Evolutionary conservation across 306 rosid genomes (phyloP).

Genomic region (Casuarina cunninghamiana): DNA sequence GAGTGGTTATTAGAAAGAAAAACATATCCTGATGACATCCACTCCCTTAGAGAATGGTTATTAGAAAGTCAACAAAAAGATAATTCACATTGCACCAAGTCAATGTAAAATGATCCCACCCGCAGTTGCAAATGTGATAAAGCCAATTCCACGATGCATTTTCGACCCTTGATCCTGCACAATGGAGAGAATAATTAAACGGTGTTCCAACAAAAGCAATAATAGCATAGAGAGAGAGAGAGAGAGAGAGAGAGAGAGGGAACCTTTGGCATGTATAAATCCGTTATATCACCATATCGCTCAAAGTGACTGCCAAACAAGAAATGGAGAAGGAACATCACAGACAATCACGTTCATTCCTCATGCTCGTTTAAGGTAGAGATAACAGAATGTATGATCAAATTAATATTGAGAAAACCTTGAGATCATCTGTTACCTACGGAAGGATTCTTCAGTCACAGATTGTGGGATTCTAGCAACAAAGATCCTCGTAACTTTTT

Average conservation of each 20-base stretch:
- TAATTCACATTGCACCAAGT: slow-evolving; percentile 8
- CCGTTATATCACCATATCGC: slow-evolving; percentile 95
- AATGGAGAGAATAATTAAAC: background rate
- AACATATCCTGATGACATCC: too few species aligned
- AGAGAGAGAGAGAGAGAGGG: slow-evolving; percentile 16
- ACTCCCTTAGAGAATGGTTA: background rate
- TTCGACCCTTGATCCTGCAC: slow-evolving; percentile 89
- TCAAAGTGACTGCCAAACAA: slow-evolving; percentile 81
- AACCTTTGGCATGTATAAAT: slow-evolving; percentile 99
- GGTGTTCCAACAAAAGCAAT: slow-evolving; percentile 3
- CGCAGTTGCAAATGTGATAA: slow-evolving; percentile 90
- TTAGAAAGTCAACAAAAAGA: background rate
- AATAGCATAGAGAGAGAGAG: background rate
- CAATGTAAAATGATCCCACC: slow-evolving; percentile 50
- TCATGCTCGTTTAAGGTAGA: background rate
- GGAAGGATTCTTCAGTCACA: slow-evolving; percentile 79
- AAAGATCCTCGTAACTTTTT: slow-evolving; percentile 89
- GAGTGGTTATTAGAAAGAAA: too few species aligned
- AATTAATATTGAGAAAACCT: background rate
- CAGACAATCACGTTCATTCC: slow-evolving; percentile 16
- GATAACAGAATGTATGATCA: background rate
- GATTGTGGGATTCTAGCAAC: slow-evolving; percentile 93
- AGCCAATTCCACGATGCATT: slow-evolving; percentile 93
- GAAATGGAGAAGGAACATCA: background rate
- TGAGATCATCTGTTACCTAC: slow-evolving; percentile 56